Percentiles rank a stretch among this genome's conserved stretches.
Evolutionary conservation across 305 asterid species (phyloP).

Genomic region (Fraxinus paxiana): DNA sequence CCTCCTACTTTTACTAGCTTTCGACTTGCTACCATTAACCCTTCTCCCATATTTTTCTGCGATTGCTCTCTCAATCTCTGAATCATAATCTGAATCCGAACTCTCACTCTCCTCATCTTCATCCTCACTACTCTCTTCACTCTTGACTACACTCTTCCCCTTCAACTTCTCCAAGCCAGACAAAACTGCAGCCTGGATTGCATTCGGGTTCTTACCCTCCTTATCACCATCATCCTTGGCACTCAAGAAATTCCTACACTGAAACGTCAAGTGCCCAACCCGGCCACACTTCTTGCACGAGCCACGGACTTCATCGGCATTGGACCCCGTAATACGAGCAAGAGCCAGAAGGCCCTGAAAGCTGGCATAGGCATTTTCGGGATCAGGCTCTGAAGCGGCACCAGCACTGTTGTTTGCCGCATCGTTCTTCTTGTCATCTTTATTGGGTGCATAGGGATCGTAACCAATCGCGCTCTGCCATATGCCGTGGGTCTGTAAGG

Average conservation of each 20-base stretch:
- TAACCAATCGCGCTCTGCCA: conserved; percentile 60
- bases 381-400: conserved; percentile 60
- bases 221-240: conserved; percentile 54
- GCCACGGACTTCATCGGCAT: conserved; percentile 87
- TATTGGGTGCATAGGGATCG: conserved; percentile 60
- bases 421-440: conserved; percentile 47
- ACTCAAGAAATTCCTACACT: conserved; percentile 92
- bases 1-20: conserved; percentile 29
- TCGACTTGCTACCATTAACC: conserved; percentile 31
- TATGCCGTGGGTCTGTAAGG: conserved; percentile 54
- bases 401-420: conserved; percentile 20
- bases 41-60: conserved; percentile 49
- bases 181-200: conserved; percentile 58
- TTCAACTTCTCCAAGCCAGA: conserved; percentile 74
- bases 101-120: conserved; percentile 72
- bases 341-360: conserved; percentile 89
- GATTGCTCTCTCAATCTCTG: conserved; percentile 79
- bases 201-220: conserved; percentile 47
- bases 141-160: conserved; percentile 30
- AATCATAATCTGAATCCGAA: conserved; percentile 79
- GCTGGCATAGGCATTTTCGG: conserved; percentile 81
- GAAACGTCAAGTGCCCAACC: conserved; percentile 87
- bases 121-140: conserved; percentile 35
- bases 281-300: conserved; percentile 89
- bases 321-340: conserved; percentile 79